Percentiles rank a stretch among this genome's conserved stretches.
These are phyloP conservation scores for Lepidium campestre DNA, from an alignment of 441 rosid genomes.

Conservation along the genomic window DNA sequence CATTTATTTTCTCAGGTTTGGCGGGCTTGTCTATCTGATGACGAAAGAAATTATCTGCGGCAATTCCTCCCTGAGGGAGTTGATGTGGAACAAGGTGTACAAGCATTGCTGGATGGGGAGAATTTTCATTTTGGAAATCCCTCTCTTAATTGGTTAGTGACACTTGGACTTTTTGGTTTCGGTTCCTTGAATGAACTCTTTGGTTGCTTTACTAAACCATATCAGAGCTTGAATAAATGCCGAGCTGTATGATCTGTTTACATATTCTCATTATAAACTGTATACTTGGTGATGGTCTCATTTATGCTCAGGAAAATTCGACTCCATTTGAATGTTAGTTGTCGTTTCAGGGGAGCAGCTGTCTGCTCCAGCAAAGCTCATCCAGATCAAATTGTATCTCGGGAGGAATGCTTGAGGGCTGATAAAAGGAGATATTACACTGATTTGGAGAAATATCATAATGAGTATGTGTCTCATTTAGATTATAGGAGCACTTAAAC, in stretches of 20 bases:
- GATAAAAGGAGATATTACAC: constrained; percentile 50
- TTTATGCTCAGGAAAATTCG: constrained; percentile 4
- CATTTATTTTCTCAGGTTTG: constrained; percentile 49
- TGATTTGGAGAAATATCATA: constrained; percentile 67
- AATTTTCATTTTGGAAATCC: constrained; percentile 89
- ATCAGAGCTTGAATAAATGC: not conserved
- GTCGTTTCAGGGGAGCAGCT: constrained; percentile 69
- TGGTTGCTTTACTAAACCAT: not conserved
- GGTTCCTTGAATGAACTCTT: not conserved
- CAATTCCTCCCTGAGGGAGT: constrained; percentile 77
- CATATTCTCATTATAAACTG: not conserved
- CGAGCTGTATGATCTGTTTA: not conserved
- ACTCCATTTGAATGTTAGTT: constrained; percentile 26
- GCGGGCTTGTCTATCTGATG: constrained; percentile 62
- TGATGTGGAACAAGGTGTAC: constrained; percentile 54
- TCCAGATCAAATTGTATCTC: constrained; percentile 65
- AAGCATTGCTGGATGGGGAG: constrained; percentile 65
- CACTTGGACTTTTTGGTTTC: not conserved
- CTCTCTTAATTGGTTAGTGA: constrained; percentile 66
- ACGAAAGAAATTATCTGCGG: constrained; percentile 58
- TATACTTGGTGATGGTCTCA: not conserved
- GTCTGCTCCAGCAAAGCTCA: constrained; percentile 75
- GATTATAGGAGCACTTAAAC: not conserved
- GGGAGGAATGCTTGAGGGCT: constrained; percentile 46
- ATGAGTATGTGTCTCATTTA: constrained; percentile 53